phyloP scores from a whole-genome alignment of 202 grass and related monocot genomes.

The Eragrostis tef region DNA sequence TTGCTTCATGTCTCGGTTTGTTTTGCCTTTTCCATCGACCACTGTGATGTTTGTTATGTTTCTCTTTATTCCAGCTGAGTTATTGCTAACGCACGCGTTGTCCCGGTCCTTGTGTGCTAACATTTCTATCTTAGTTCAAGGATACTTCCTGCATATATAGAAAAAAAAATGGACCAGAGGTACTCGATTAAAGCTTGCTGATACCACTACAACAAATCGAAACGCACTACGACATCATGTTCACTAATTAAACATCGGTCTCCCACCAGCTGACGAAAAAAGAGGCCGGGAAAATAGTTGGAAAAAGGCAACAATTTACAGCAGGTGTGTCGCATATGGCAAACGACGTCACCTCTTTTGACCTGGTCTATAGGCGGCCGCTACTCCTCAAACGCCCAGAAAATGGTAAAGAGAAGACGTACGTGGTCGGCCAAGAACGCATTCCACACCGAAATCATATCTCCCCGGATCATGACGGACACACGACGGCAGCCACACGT shows the following conservation, averaged over 20 bases:
- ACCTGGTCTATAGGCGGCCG: neutral
- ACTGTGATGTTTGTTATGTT: neutral
- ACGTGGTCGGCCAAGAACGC: constrained; percentile 4
- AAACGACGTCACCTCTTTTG: neutral
- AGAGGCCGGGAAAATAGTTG: neutral
- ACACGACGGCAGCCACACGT: constrained; percentile 16
- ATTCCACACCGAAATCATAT: neutral
- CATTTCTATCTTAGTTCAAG: neutral
- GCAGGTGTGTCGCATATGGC: neutral
- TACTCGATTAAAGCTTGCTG: neutral
- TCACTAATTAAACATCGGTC: neutral
- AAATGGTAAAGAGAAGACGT: neutral
- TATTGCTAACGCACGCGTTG: neutral
- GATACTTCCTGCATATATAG: no score
- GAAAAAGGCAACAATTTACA: neutral
- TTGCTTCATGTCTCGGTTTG: neutral
- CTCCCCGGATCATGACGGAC: neutral
- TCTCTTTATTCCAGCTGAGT: neutral
- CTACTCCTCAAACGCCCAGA: neutral
- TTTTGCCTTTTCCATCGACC: neutral
- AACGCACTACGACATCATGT: neutral
- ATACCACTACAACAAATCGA: no score
- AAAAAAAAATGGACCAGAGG: neutral
- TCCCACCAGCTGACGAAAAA: neutral
- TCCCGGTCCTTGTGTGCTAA: neutral